These are phyloP conservation scores for Phytophthora lateralis DNA, from an alignment of 352 stramenopile species.

Conservation along the genomic window DNA sequence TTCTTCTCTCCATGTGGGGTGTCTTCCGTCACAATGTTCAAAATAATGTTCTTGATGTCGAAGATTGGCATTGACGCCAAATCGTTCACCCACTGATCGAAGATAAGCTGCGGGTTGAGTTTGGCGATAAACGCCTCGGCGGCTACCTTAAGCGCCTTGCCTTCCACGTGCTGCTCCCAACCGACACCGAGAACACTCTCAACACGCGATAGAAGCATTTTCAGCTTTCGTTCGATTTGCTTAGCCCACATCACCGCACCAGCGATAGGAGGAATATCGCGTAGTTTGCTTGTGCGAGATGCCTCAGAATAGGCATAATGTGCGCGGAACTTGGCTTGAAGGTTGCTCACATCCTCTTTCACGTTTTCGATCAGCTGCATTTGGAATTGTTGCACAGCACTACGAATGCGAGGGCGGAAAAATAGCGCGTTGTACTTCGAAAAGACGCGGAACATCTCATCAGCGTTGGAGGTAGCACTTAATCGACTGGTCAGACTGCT, in stretches of 20 bases:
- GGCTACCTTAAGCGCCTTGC: constrained; percentile 94
- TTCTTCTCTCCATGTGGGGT: constrained; percentile 71
- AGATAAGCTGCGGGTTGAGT: constrained; percentile 92
- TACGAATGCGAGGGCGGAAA: constrained; percentile 93
- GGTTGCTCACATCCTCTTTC: constrained; percentile 94
- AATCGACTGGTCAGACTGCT: constrained; percentile 88
- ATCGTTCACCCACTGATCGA: constrained; percentile 95
- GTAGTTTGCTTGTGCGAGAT: constrained; percentile 92
- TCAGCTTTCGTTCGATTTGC: constrained; percentile 99
- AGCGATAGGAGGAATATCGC: constrained; percentile 97
- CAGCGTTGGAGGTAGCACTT: constrained; percentile 89
- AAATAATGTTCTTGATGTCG: constrained; percentile 91
- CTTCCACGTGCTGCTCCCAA: constrained; percentile 98
- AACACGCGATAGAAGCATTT: constrained; percentile 96
- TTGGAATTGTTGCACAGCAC: constrained; percentile 98
- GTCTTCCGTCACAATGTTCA: constrained; percentile 90
- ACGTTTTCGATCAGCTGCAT: constrained; percentile 99
- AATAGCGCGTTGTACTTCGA: constrained; percentile 98
- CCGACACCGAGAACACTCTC: constrained; percentile 96
- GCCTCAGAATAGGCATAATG: constrained; percentile 98
- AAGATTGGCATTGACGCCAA: constrained; percentile 91
- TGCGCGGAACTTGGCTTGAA: constrained; percentile 95
- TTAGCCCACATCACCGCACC: constrained; percentile 99
- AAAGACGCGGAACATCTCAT: constrained; percentile 98
- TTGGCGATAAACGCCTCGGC: constrained; percentile 88